These are phyloP conservation scores for Geotrichum candidum DNA, from an alignment of 1,139 yeast species.

Conservation along the genomic window DNA sequence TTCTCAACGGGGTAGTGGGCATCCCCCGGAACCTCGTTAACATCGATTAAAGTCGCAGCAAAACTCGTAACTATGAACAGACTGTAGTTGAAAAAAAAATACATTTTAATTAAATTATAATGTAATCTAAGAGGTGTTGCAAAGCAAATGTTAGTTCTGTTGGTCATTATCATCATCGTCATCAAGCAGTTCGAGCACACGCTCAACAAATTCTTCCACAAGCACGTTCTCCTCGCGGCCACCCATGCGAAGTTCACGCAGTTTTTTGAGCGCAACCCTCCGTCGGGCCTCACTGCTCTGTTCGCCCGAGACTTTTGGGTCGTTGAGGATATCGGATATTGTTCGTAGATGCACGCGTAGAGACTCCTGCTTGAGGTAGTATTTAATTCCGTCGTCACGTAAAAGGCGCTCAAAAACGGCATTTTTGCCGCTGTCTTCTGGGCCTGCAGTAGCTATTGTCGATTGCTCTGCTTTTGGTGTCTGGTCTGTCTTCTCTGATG, in stretches of 20 bases:
- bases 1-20: constrained; percentile 23
- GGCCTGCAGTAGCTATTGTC: not conserved
- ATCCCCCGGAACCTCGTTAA: constrained; percentile 12
- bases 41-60: not conserved
- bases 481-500: not conserved
- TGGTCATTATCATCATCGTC: not conserved
- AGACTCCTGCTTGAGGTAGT: constrained; percentile 44
- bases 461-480: not conserved
- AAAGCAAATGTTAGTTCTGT: not conserved
- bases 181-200: constrained; percentile 22
- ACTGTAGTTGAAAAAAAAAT: not conserved
- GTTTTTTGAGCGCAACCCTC: constrained; percentile 54
- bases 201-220: constrained; percentile 52
- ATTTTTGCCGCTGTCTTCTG: constrained; percentile 12
- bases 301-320: constrained; percentile 43
- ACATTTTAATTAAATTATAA: not conserved
- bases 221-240: constrained; percentile 60
- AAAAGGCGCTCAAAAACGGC: constrained; percentile 26
- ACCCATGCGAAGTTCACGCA: constrained; percentile 53
- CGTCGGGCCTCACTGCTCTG: constrained; percentile 44
- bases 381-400: constrained; percentile 39
- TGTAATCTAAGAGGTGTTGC: not conserved
- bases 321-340: constrained; percentile 43
- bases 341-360: constrained; percentile 50
- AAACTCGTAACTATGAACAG: not conserved